Evolutionary conservation across 352 stramenopile genomes (phyloP).

Genomic region (Aphanomyces astaci): DNA sequence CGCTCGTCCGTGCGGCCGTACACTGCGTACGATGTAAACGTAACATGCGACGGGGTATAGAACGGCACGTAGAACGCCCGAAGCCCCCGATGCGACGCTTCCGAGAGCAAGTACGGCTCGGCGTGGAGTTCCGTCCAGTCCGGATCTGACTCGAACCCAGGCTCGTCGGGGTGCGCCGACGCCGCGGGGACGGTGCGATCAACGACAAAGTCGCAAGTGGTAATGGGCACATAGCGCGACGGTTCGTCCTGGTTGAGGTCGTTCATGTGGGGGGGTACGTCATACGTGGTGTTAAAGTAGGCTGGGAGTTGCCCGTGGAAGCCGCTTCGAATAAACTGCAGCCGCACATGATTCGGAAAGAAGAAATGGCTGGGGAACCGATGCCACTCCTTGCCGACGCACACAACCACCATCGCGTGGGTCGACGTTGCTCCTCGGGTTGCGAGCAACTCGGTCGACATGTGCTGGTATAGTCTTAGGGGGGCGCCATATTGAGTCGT

Average conservation of each 20-base stretch:
- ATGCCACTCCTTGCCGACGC: constrained; percentile 97
- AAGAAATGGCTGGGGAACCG: constrained; percentile 95
- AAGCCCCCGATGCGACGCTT: constrained; percentile 51
- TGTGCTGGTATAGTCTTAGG: constrained; percentile 58
- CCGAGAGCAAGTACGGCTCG: constrained; percentile 52
- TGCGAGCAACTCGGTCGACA: constrained; percentile 52
- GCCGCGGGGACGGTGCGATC: constrained; percentile 58
- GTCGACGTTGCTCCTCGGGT: constrained; percentile 21
- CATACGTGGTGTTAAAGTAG: constrained; percentile 73
- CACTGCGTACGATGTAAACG: constrained; percentile 52
- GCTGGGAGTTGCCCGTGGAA: constrained; percentile 94
- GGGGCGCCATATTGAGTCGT: constrained; percentile 65
- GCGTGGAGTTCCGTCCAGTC: constrained; percentile 46
- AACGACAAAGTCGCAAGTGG: constrained; percentile 85
- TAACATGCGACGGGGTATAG: constrained; percentile 43
- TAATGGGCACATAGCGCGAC: constrained; percentile 73
- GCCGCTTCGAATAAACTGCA: constrained; percentile 88
- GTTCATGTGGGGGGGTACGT: constrained; percentile 86
- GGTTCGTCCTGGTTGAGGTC: constrained; percentile 88
- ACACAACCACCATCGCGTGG: constrained; percentile 55
- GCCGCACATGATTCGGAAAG: constrained; percentile 69
- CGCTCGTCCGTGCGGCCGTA: constrained; percentile 46
- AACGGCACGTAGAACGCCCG: constrained; percentile 74
- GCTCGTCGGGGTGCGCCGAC: constrained; percentile 37
- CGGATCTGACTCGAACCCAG: constrained; percentile 51